Evolutionary conservation across 73 alveolate genomes (phyloP).

Genomic region (Blepharisma japonicum): DNA sequence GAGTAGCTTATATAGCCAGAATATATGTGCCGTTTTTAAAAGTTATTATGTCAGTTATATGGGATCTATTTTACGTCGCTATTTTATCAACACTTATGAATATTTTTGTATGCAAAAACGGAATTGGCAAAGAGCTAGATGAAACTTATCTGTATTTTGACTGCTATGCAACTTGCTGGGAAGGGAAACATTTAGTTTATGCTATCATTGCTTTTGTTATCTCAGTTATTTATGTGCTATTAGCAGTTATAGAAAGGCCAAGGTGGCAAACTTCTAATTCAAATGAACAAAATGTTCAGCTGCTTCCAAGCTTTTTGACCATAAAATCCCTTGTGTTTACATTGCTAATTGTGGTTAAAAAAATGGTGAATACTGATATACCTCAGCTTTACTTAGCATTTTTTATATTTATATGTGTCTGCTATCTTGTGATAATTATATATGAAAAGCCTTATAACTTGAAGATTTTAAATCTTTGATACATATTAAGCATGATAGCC

Average conservation of each 20-base stretch:
- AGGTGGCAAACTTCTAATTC: not conserved
- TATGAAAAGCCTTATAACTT: not conserved
- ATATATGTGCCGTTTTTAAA: not conserved
- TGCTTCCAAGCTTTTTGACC: not conserved
- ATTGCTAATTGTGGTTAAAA: not conserved
- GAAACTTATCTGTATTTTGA: constrained; percentile 2
- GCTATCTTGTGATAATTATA: not conserved
- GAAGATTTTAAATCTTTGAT: not conserved
- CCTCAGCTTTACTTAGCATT: not conserved
- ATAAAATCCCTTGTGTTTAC: not conserved
- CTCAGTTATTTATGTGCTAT: not conserved
- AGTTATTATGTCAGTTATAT: not conserved
- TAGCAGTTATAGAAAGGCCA: not conserved
- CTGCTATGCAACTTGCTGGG: constrained; percentile 3
- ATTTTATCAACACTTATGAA: not conserved
- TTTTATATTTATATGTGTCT: not conserved
- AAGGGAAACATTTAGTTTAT: not conserved
- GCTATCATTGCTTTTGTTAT: not conserved
- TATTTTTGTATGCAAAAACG: not conserved
- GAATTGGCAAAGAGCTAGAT: not conserved
- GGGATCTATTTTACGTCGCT: not conserved
- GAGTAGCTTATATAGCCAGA: not conserved
- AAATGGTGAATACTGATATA: not conserved
- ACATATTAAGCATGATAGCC: not conserved
- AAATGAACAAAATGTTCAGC: not conserved